Evolutionary conservation across 2,329 filamentous ascomycete species (phyloP).

Genomic region (Didymella pomorum): DNA sequence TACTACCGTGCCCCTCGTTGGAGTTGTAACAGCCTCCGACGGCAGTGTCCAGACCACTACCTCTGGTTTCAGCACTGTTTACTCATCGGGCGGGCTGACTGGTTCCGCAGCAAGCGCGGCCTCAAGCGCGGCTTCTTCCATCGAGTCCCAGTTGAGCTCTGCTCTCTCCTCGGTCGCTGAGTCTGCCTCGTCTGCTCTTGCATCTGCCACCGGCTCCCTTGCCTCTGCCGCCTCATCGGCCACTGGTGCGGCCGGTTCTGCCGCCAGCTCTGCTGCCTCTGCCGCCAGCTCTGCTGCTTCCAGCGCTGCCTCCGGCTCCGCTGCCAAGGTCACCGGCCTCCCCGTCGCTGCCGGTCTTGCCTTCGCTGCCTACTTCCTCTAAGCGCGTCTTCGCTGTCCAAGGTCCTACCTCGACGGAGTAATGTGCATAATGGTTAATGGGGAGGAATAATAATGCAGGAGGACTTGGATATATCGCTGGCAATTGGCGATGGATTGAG

Average conservation of each 20-base stretch:
- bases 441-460: slow-evolving; percentile 19
- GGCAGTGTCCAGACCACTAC: slow-evolving; percentile 34
- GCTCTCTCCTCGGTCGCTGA: slow-evolving; percentile 8
- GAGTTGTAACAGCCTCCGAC: slow-evolving; percentile 31
- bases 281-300: slow-evolving; percentile 26
- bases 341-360: slow-evolving; percentile 49
- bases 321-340: slow-evolving; percentile 47
- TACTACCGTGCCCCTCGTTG: slow-evolving; percentile 31
- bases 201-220: slow-evolving; percentile 18
- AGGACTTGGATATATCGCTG: slow-evolving; percentile 37
- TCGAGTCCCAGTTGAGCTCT: slow-evolving; percentile 24
- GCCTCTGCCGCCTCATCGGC: slow-evolving; percentile 26
- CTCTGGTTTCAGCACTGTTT: slow-evolving; percentile 36
- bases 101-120: slow-evolving; percentile 25
- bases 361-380: slow-evolving; percentile 50
- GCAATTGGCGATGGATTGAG: slow-evolving; percentile 23
- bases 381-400: slow-evolving; percentile 34
- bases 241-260: slow-evolving; percentile 24
- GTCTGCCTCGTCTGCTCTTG: slow-evolving; percentile 26
- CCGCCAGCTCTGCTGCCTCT: slow-evolving; percentile 13
- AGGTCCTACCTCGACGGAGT: slow-evolving; percentile 36
- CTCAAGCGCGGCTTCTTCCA: slow-evolving; percentile 24
- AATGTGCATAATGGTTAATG: slow-evolving; percentile 46
- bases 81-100: slow-evolving; percentile 22
- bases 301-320: slow-evolving; percentile 32